These are phyloP conservation scores for Sporothrix brunneoviolacea DNA, from an alignment of 2,329 filamentous ascomycete genomes.

Conservation along the genomic window DNA sequence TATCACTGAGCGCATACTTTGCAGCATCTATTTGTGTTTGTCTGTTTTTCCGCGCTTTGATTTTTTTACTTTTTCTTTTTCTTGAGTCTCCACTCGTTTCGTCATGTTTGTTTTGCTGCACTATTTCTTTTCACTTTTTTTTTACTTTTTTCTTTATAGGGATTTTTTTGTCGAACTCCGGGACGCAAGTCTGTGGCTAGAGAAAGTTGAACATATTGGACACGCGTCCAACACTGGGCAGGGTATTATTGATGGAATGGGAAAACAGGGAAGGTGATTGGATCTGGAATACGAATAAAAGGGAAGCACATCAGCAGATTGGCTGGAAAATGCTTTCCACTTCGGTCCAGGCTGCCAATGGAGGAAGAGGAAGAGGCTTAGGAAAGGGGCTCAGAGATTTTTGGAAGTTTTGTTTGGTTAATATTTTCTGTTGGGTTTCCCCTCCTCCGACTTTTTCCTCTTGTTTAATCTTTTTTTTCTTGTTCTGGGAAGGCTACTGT, in stretches of 20 bases:
- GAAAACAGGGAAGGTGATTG: background rate
- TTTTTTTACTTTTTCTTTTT: background rate
- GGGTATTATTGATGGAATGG: background rate
- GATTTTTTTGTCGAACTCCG: slow-evolving; percentile 11
- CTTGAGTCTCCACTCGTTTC: background rate
- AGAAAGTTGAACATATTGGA: slow-evolving; percentile 14
- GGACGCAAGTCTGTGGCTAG: slow-evolving; percentile 16
- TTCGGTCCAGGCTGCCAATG: background rate
- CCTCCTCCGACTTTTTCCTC: background rate
- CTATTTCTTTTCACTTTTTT: background rate
- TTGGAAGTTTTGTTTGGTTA: slow-evolving; percentile 1
- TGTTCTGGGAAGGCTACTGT: slow-evolving; percentile 16
- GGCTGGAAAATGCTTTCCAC: background rate
- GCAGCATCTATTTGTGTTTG: background rate
- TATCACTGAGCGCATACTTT: background rate
- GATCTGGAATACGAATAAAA: background rate
- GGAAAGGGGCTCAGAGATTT: background rate
- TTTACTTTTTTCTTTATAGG: slow-evolving; percentile 3
- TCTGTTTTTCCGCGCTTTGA: background rate
- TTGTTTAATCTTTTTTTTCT: slow-evolving; percentile 1
- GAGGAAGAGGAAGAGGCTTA: background rate
- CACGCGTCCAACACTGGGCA: slow-evolving; percentile 10
- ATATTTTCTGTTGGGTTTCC: background rate
- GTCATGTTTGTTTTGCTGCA: too few relatives aligned
- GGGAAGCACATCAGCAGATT: background rate